These are phyloP conservation scores for Sugiyamaella grinbergsii DNA, from an alignment of 1,139 yeast genomes.

Conservation along the genomic window DNA sequence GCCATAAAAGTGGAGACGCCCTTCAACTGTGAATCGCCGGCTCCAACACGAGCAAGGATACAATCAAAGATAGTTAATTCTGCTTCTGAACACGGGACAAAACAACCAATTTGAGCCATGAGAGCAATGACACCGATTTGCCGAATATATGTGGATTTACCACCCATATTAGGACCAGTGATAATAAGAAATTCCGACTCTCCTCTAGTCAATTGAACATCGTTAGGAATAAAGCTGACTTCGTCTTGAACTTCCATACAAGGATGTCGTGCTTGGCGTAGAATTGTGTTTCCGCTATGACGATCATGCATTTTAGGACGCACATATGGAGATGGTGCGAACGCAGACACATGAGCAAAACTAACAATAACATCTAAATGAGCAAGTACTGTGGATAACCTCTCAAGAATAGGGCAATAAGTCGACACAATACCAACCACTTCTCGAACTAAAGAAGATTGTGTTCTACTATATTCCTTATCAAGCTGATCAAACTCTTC, in stretches of 20 bases:
- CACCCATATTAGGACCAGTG: conserved; percentile 99
- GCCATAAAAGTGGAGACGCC: conserved; percentile 98
- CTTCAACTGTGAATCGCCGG: conserved; percentile 94
- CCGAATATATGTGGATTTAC: conserved; percentile 91
- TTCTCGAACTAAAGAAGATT: conserved; percentile 75
- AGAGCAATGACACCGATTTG: conserved; percentile 88
- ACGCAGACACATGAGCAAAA: conserved; percentile 82
- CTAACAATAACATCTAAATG: conserved; percentile 80
- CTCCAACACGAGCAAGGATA: conserved; percentile 94
- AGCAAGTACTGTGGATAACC: conserved; percentile 63
- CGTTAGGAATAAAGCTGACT: conserved; percentile 82
- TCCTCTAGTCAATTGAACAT: conserved; percentile 57
- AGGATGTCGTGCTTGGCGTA: conserved; percentile 85
- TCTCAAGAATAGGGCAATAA: conserved; percentile 74
- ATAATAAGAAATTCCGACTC: conserved; percentile 73
- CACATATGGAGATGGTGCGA: conserved; percentile 80
- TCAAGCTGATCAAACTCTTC: conserved; percentile 60
- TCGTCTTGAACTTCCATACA: conserved; percentile 92
- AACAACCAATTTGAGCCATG: conserved; percentile 92
- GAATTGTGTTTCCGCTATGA: conserved; percentile 53
- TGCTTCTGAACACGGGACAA: conserved; percentile 75
- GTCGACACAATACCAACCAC: conserved; percentile 79
- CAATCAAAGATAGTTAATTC: conserved; percentile 86
- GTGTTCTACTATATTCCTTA: conserved; percentile 70
- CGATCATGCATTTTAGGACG: conserved; percentile 68